These are phyloP conservation scores for Cryptococcus hybrid DNA, from an alignment of 1,284 basidiomycete species.

Conservation along the genomic window DNA sequence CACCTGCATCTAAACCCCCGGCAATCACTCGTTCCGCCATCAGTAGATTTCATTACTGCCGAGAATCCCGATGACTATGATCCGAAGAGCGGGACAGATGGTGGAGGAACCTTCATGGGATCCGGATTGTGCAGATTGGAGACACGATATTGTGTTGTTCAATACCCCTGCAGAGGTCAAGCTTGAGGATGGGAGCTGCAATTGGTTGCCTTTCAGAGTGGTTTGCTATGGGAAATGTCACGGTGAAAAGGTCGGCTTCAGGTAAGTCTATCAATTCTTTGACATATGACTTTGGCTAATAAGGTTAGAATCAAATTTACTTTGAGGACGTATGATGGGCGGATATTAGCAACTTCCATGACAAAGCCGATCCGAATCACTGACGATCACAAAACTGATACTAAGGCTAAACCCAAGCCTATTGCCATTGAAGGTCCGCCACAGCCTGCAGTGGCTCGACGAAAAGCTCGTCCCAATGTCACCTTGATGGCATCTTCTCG, in stretches of 20 bases:
- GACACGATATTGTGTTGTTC: constrained; percentile 81
- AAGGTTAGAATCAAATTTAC: constrained; percentile 75
- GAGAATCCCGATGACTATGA: constrained; percentile 43
- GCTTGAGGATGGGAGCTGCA: constrained; percentile 81
- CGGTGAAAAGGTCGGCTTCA: constrained; percentile 93
- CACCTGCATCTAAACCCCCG: constrained; percentile 10
- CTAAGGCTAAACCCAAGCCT: constrained; percentile 33
- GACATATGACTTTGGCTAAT: not conserved
- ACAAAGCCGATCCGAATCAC: constrained; percentile 98
- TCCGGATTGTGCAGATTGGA: constrained; percentile 39
- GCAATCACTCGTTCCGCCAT: constrained; percentile 20
- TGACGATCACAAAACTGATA: constrained; percentile 91
- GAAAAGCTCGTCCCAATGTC: constrained; percentile 32
- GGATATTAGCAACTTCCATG: constrained; percentile 76
- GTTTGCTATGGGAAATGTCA: constrained; percentile 99
- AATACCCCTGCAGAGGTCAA: constrained; percentile 92
- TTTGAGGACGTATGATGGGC: constrained; percentile 76
- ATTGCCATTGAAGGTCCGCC: not conserved
- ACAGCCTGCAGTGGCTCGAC: constrained; percentile 28
- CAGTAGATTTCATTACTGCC: constrained; percentile 39
- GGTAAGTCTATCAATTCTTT: constrained; percentile 39
- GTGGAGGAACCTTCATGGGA: constrained; percentile 46
- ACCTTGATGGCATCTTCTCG: constrained; percentile 24
- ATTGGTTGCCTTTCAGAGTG: constrained; percentile 83
- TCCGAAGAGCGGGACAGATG: constrained; percentile 32